A percentile compares a stretch with the other conserved stretches of the same genome.
Evolutionary conservation across 176 grass and related monocot species (phyloP).

Genomic region (Puccinellia tenuiflora): DNA sequence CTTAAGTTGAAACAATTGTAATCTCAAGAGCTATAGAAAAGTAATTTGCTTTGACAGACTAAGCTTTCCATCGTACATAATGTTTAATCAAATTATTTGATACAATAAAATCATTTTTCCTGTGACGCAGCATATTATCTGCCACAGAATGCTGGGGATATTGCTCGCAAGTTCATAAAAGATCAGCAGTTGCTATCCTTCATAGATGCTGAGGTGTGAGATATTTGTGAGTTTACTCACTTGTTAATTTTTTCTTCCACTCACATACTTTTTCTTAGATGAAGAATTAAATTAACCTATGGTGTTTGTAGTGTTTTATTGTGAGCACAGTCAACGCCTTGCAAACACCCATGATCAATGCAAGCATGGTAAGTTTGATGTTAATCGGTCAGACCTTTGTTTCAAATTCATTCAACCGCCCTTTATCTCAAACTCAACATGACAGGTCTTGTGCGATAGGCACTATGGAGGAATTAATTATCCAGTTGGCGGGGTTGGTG

Average conservation of each 20-base stretch:
- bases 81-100: not conserved
- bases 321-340: conserved; percentile 95
- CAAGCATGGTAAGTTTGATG: conserved; percentile 74
- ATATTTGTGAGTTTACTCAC: conserved; percentile 48
- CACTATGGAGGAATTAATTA: conserved; percentile 97
- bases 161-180: conserved; percentile 95
- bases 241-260: conserved; percentile 19
- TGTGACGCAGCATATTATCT: conserved; percentile 79
- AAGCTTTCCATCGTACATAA: not conserved
- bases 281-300: conserved; percentile 8
- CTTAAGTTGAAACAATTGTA: not conserved
- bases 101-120: not conserved
- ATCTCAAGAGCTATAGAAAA: not conserved
- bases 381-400: conserved; percentile 7
- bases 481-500: conserved; percentile 84
- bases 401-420: conserved; percentile 14
- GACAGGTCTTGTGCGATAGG: conserved; percentile 93
- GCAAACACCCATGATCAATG: conserved; percentile 98
- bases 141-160: conserved; percentile 90
- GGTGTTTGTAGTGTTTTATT: conserved; percentile 82
- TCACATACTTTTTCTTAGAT: not conserved
- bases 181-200: conserved; percentile 90
- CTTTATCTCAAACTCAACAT: conserved; percentile 35
- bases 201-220: conserved; percentile 95
- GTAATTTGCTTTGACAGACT: not conserved